Percentiles rank a stretch among this genome's conserved stretches.
Evolutionary conservation across 139 green algal genomes (phyloP).

Genomic region (Coelastrella sp.): DNA sequence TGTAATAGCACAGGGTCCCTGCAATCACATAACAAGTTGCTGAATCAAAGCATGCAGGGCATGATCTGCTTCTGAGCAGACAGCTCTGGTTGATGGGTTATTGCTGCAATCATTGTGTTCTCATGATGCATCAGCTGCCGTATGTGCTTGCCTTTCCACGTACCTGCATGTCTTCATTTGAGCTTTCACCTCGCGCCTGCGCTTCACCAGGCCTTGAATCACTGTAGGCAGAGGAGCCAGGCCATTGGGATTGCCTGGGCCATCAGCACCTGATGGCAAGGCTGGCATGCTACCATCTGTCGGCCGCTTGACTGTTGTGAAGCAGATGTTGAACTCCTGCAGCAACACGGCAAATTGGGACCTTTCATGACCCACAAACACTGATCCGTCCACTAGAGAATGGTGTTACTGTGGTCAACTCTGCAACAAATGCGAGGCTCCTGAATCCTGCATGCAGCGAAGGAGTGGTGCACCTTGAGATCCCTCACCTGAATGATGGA

Average conservation of each 20-base stretch:
- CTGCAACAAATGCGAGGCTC: too few species aligned
- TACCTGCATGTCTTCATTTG: conserved; percentile 69
- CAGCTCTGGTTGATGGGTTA: too few species aligned
- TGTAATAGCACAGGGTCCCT: conserved; percentile 78
- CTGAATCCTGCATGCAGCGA: too few species aligned
- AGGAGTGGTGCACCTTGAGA: too few species aligned
- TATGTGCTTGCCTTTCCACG: conserved; percentile 45
- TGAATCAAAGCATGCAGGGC: too few species aligned
- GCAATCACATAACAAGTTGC: too few species aligned
- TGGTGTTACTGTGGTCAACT: too few species aligned
- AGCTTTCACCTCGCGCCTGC: conserved; percentile 79
- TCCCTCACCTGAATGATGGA: conserved; percentile 97
- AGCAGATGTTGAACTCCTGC: conserved; percentile 99
- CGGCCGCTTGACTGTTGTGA: conserved; percentile 93
- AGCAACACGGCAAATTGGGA: background rate
- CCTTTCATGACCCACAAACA: background rate
- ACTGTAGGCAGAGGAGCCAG: conserved; percentile 81
- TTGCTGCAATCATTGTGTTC: too few species aligned
- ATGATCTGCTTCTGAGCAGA: too few species aligned
- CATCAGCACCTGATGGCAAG: conserved; percentile 51
- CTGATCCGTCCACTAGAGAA: too few species aligned
- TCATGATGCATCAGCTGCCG: background rate
- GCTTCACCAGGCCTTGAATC: conserved; percentile 81
- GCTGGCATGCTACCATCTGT: conserved; percentile 60
- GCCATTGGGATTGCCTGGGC: conserved; percentile 33